A percentile compares a stretch with the other conserved stretches of the same genome.
phyloP scores from a whole-genome alignment of 495 filamentous ascomycete genomes.

The Friedmanniomyces endolithicus region DNA sequence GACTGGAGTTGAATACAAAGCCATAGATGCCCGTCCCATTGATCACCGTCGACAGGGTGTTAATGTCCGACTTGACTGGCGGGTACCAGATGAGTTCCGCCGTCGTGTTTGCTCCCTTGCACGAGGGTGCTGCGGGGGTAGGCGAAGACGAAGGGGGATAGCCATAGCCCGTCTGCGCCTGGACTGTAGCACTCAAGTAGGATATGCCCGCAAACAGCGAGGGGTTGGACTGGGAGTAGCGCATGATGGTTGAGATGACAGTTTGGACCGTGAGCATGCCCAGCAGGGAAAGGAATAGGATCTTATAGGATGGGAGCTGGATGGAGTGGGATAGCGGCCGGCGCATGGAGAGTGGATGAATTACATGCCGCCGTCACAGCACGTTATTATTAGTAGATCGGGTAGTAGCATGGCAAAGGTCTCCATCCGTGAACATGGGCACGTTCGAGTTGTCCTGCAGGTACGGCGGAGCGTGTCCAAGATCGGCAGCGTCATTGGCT shows the following conservation, averaged over 20 bases:
- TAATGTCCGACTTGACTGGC: conserved; percentile 44
- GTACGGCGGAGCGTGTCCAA: neutral
- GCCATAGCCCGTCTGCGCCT: conserved; percentile 1
- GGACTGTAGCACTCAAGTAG: neutral
- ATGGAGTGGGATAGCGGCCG: neutral
- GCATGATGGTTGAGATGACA: conserved; percentile 13
- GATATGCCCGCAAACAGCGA: conserved; percentile 5
- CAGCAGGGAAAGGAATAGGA: conserved; percentile 7
- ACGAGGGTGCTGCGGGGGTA: neutral
- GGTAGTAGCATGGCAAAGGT: too few relatives aligned
- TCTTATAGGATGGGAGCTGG: conserved; percentile 8
- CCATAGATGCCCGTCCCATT: conserved; percentile 44
- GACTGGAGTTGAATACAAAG: conserved; percentile 51
- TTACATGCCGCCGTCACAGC: neutral
- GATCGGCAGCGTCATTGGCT: neutral
- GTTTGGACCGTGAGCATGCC: conserved; percentile 5
- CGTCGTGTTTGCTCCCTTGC: conserved; percentile 14
- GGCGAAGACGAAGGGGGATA: neutral
- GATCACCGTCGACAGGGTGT: conserved; percentile 42
- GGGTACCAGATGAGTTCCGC: conserved; percentile 45
- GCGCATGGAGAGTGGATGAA: neutral
- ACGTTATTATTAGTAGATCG: too few relatives aligned
- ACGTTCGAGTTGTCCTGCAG: conserved; percentile 4
- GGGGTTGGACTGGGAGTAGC: conserved; percentile 5
- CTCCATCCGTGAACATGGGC: neutral